Evolutionary conservation across 371 early-diverging fungal genomes (phyloP).

Genomic region (Mortierella sp.): DNA sequence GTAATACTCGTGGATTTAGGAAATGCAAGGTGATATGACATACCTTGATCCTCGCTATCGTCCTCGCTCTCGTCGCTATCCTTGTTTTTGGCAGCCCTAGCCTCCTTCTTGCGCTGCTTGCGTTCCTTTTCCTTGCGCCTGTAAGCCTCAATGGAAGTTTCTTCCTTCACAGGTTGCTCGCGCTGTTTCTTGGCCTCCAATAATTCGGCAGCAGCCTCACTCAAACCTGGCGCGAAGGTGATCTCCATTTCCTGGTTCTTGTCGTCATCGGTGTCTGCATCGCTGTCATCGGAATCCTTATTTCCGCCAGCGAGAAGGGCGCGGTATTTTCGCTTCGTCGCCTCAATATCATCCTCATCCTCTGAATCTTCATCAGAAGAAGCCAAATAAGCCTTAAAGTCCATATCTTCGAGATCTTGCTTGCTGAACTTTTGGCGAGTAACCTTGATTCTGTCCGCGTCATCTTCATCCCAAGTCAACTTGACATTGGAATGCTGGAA

Average conservation of each 20-base stretch:
- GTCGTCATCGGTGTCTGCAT: constrained; percentile 60
- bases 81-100: constrained; percentile 56
- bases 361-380: constrained; percentile 78
- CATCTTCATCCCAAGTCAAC: constrained; percentile 98
- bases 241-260: constrained; percentile 92
- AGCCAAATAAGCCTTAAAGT: constrained; percentile 92
- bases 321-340: constrained; percentile 73
- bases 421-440: constrained; percentile 88
- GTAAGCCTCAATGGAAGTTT: constrained; percentile 88
- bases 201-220: constrained; percentile 73
- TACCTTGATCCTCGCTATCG: constrained; percentile 58
- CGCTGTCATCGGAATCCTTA: constrained; percentile 63
- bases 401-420: constrained; percentile 91
- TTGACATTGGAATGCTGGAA: constrained; percentile 94
- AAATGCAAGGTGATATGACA: background rate
- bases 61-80: constrained; percentile 53
- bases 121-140: constrained; percentile 89
- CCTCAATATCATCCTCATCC: constrained; percentile 68
- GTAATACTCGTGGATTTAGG: too few relatives aligned
- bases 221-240: constrained; percentile 94
- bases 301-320: constrained; percentile 69
- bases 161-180: constrained; percentile 64
- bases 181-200: constrained; percentile 66
- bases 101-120: constrained; percentile 72
- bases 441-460: constrained; percentile 83